Evolutionary conservation across 1,284 basidiomycete species (phyloP).

Genomic region (Gymnopus androsaceus): DNA sequence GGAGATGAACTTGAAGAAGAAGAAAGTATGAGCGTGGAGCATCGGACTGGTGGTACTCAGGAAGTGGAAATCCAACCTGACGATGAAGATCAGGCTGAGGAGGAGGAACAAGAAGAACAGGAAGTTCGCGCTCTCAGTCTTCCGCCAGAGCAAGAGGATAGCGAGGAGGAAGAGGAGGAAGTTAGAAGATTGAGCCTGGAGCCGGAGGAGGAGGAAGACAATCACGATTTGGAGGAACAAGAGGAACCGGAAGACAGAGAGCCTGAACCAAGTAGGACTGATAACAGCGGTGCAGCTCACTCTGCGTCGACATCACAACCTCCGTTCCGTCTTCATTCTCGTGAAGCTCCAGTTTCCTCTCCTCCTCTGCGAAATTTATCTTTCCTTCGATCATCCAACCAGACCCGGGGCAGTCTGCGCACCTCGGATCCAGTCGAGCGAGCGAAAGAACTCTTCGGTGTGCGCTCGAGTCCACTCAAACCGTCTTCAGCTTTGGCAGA

Average conservation of each 20-base stretch:
- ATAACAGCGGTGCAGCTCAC: conserved; percentile 30
- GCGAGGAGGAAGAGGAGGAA: conserved; percentile 18
- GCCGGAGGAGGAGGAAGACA: conserved; percentile 5
- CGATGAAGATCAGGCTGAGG: background rate
- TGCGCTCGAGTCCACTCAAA: background rate
- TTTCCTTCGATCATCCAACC: conserved; percentile 7
- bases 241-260: conserved; percentile 19
- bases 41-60: background rate
- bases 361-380: conserved; percentile 8
- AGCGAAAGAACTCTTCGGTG: conserved; percentile 13
- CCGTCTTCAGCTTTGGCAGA: background rate
- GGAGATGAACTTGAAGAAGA: background rate
- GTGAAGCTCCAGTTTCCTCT: background rate
- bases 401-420: background rate
- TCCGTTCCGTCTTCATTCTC: background rate
- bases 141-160: conserved; percentile 22
- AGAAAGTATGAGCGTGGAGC: conserved; percentile 4
- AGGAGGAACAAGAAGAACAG: background rate
- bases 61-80: background rate
- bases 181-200: conserved; percentile 2
- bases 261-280: conserved; percentile 23
- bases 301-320: background rate
- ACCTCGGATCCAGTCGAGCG: conserved; percentile 6
- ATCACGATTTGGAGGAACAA: conserved; percentile 12
- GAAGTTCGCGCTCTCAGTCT: background rate